Base-by-base conservation (phyloP, 331 rosid species). In the Dryas integrifolia region DNA sequence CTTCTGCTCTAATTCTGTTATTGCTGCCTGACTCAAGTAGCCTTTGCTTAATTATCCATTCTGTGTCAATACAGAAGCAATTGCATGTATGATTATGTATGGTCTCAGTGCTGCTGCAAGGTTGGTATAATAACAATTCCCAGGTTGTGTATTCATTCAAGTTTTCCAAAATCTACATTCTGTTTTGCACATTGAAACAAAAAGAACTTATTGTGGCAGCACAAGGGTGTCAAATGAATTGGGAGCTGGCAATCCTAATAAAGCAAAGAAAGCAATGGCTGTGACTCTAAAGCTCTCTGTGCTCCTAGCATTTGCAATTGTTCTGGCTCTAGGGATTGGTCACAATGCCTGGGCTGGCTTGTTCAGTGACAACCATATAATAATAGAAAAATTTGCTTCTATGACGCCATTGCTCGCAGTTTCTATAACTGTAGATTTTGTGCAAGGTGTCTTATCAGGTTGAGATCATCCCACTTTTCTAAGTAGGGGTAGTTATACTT, bases 361-460 rank as follows among this genome's bases (percentile, higher is more conserved):
- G 9, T 90, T 86, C 79, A 92, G 82, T 75, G 72, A 39, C 68
- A 87, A 85, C 71, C 4, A 79, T 41, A 45, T 2, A 12, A 84
- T 90, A 26, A 76, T 70, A 75, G 24, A 77, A 35, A 74, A 81
- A 65, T 90, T 88, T 83, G 84, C 92, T 74, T 86, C 92, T 16
- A 61, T 92, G 69, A 72, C 89, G 68, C 96, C 96, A 30, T 30
- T 30, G 3, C 35, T 30, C 47, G 35, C 35, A 30, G 35, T 30
- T 30, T 30, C 35, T 5, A 78, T 90, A 57, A 13, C 84, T 2
- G 62, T 76, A 4, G 98, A 93, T 77, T 67, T 92, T 8, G 24
- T 87, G n/a, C 97, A 93, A 80, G 92, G 96, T 47, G 92, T 93
- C 72, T 82, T 92, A 78, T 90, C 98, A 86, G 96, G 98, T 90